Conservation (phyloP, 2,329 filamentous ascomycete species). For the Diaporthe caulivora region DNA sequence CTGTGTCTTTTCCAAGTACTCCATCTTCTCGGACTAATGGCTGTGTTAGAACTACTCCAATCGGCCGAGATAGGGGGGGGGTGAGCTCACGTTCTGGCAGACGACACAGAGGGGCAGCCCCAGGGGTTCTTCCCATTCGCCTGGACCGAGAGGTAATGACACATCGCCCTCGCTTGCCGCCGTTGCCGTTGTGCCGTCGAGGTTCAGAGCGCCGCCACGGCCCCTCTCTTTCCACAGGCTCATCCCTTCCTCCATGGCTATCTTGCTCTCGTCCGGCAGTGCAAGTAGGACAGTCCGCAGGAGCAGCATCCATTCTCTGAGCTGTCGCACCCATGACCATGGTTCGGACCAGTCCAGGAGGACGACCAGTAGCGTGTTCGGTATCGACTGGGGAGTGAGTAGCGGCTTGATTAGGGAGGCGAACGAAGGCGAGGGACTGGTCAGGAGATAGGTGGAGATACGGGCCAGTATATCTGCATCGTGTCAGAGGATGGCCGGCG, state of each 20-base stretch:
- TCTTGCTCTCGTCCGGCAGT: constrained; percentile 81
- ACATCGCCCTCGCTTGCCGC: constrained; percentile 74
- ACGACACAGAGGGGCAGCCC: constrained; percentile 92
- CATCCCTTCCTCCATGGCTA: constrained; percentile 90
- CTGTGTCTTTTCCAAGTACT: constrained; percentile 87
- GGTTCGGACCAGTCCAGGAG: constrained; percentile 97
- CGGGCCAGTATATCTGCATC: constrained; percentile 86
- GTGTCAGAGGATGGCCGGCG: constrained; percentile 38
- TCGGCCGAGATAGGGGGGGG: too few relatives aligned
- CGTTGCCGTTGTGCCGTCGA: constrained; percentile 72
- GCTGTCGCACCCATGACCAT: constrained; percentile 90
- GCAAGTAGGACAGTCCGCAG: constrained; percentile 81
- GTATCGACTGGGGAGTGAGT: constrained; percentile 84
- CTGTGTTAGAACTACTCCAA: constrained; percentile 42
- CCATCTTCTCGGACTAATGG: constrained; percentile 84
- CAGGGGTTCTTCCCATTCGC: constrained; percentile 92
- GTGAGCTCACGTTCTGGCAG: constrained; percentile 84
- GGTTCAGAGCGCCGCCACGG: constrained; percentile 71
- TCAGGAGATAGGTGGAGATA: constrained; percentile 88
- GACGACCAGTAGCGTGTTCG: constrained; percentile 88
- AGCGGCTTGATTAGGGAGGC: constrained; percentile 86
- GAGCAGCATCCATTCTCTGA: constrained; percentile 90
- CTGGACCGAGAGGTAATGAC: constrained; percentile 82
- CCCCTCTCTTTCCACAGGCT: constrained; percentile 82
- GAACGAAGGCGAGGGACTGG: constrained; percentile 86